Evolutionary conservation across 768 basidiomycete species (phyloP), one percentile per base, ranked within the genome.

Genomic region (Auricularia sp.): DNA sequence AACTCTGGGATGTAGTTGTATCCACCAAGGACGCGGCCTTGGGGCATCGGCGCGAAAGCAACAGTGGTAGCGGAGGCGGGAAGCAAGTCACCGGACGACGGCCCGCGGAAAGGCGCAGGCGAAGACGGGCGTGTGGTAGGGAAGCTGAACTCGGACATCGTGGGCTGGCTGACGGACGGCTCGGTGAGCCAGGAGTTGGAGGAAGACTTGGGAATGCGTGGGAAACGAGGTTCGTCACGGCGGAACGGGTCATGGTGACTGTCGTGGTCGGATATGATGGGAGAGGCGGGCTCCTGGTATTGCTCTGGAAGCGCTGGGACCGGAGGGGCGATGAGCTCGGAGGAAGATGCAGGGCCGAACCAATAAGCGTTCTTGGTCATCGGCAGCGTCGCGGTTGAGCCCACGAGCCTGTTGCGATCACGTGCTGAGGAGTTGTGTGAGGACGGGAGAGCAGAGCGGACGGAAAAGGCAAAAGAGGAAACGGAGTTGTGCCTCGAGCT

Each of bases 131-230:
- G 69, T 18, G 79, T 80, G 3, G 82, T 74, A 16, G 47, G 83
- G 76, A 82, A 90, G 1, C 87, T 88, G 86, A 87, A 90, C 8
- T 82, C 80, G 29, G 88, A 83, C 23, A 85, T 64, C 0, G 85
- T 84, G 14, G 78, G 75, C 54, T 82, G 84, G 11, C 85, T 82
- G 11, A 78, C 83, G 54, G 82, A 78, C 6, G 81, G 80, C 3
- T 87, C 87, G 0, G 86, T 86, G 64, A 91, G 72, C 89, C 89
- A 90, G 3, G 88, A 91, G 18, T 77, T 83, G 71, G 88, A 86
- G 6, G 88, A 88, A 8, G 80, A 85, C 21, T 84, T 71, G 36
- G 87, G 83, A 36, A 72, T 72, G 47, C 81, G 74, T 60, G 73
- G 67, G 7, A 75, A 73, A 39, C 74, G 72, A 7, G 83, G 82